Conservation (phyloP, 2,329 filamentous ascomycete genomes). For the Amauroascus verrucosus region DNA sequence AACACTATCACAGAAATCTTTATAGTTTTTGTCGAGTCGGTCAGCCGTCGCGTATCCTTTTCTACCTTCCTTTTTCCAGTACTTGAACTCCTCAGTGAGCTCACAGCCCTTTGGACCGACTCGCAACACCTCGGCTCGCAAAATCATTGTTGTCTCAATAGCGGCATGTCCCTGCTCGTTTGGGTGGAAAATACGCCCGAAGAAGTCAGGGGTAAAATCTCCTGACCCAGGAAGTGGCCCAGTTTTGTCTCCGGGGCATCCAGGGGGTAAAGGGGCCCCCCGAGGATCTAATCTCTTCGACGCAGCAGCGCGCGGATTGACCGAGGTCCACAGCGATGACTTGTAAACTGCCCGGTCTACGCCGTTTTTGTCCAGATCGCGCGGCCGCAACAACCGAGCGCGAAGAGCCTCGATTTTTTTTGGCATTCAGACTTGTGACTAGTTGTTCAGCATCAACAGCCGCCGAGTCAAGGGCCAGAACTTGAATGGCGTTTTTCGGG, state of each 20-base stretch:
- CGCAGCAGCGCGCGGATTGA: slow-evolving; percentile 19
- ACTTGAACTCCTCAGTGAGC: slow-evolving; percentile 20
- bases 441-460: too few species aligned
- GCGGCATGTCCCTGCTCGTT: slow-evolving; percentile 20
- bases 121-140: slow-evolving; percentile 19
- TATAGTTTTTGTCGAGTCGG: slow-evolving; percentile 21
- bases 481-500: slow-evolving; percentile 19
- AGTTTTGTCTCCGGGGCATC: slow-evolving; percentile 24
- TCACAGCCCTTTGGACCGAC: slow-evolving; percentile 13
- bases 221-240: slow-evolving; percentile 17
- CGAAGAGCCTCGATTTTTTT: slow-evolving; percentile 1
- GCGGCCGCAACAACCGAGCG: neutral
- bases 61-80: slow-evolving; percentile 16
- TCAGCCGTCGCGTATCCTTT: slow-evolving; percentile 15
- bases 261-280: slow-evolving; percentile 20
- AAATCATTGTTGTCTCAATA: slow-evolving; percentile 17
- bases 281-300: slow-evolving; percentile 19
- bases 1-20: slow-evolving; percentile 24
- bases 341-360: slow-evolving; percentile 19
- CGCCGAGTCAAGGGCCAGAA: neutral
- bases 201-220: slow-evolving; percentile 22
- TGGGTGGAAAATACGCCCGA: slow-evolving; percentile 28
- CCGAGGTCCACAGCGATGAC: slow-evolving; percentile 20
- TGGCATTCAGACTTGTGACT: too few species aligned
- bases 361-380: slow-evolving; percentile 8